These are phyloP conservation scores for Cnidoscolus chayamansa DNA, from an alignment of 441 rosid species.

Conservation along the genomic window DNA sequence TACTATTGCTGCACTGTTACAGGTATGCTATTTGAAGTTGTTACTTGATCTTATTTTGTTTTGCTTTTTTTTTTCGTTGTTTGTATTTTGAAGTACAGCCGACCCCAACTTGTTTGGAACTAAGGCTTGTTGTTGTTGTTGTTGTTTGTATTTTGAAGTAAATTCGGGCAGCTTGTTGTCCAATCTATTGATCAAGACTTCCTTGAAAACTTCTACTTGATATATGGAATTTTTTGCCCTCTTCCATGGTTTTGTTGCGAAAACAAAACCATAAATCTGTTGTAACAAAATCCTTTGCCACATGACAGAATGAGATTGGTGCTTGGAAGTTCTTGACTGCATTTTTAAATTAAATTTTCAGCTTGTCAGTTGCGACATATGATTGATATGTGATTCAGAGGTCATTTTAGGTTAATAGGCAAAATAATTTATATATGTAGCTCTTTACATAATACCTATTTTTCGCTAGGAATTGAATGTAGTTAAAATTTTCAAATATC, in stretches of 20 bases:
- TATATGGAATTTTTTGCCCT: not conserved
- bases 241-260: not conserved
- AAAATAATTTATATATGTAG: not conserved
- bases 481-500: too few species aligned
- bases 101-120: not conserved
- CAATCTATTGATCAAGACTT: not conserved
- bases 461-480: not conserved
- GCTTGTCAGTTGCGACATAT: not conserved
- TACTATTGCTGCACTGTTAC: conserved; percentile 74
- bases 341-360: not conserved
- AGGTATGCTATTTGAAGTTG: conserved; percentile 53
- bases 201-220: not conserved
- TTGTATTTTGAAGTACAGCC: not conserved
- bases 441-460: not conserved
- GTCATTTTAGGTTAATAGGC: not conserved
- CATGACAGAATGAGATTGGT: not conserved
- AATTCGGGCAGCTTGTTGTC: not conserved
- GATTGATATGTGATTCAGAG: not conserved
- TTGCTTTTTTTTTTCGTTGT: not conserved
- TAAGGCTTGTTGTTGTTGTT: too few species aligned
- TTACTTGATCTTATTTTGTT: conserved; percentile 1
- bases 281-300: conserved; percentile 3
- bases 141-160: too few species aligned
- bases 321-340: not conserved
- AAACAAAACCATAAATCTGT: not conserved